phyloP scores from a whole-genome alignment of 768 basidiomycete genomes.

The Multifurca ochricompacta region DNA sequence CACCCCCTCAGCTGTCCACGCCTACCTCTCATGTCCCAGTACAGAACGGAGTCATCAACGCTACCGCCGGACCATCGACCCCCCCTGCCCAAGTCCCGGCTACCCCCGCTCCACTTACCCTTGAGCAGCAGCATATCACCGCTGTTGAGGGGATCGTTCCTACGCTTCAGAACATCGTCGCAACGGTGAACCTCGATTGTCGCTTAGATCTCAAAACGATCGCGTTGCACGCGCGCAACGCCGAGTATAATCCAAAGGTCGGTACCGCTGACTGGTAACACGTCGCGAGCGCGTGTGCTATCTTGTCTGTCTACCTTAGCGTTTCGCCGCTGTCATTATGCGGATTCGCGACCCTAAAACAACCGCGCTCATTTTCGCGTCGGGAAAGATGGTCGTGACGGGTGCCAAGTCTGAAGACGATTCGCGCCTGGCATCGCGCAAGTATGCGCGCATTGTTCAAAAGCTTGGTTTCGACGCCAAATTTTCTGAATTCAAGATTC shows the following conservation, averaged over 20 bases:
- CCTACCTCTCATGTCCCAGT: slow-evolving; percentile 22
- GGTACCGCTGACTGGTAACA: slow-evolving; percentile 44
- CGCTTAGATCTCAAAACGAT: slow-evolving; percentile 97
- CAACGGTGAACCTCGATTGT: slow-evolving; percentile 96
- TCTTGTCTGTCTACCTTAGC: slow-evolving; percentile 61
- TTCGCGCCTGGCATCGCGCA: slow-evolving; percentile 91
- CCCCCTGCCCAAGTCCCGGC: slow-evolving; percentile 48
- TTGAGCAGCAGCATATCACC: slow-evolving; percentile 91
- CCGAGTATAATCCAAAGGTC: slow-evolving; percentile 99
- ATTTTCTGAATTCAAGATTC: slow-evolving; percentile 99
- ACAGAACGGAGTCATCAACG: slow-evolving; percentile 26
- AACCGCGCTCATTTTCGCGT: slow-evolving; percentile 97
- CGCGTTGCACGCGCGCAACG: slow-evolving; percentile 94
- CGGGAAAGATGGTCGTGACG: slow-evolving; percentile 99
- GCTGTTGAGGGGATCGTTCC: slow-evolving; percentile 97
- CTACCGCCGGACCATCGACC: slow-evolving; percentile 52
- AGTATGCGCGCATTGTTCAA: slow-evolving; percentile 98
- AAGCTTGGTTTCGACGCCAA: slow-evolving; percentile 99
- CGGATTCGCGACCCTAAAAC: slow-evolving; percentile 99
- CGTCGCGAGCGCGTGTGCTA: slow-evolving; percentile 52
- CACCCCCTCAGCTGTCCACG: slow-evolving; percentile 24
- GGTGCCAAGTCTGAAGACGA: slow-evolving; percentile 99
- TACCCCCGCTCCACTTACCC: slow-evolving; percentile 66
- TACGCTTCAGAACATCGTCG: slow-evolving; percentile 99
- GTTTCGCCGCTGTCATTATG: slow-evolving; percentile 99